Conservation (phyloP, 1,284 basidiomycete genomes). For the Ceratobasidium sp. region DNA sequence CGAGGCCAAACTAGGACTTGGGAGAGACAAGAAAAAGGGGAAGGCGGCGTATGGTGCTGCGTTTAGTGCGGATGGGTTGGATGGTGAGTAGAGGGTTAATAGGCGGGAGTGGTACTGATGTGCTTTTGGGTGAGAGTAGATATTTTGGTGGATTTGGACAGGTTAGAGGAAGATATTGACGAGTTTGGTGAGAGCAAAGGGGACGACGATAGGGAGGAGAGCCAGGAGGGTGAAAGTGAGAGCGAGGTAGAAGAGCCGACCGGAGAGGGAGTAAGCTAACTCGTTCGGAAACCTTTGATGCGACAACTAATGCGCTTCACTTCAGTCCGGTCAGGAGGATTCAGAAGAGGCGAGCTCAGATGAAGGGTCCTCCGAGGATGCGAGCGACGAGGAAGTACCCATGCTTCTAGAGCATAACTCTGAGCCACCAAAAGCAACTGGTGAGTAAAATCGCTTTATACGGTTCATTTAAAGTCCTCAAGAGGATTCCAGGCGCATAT, state of each 20-base stretch:
- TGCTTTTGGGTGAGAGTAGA: slow-evolving; percentile 43
- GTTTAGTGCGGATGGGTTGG: slow-evolving; percentile 62
- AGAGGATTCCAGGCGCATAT: slow-evolving; percentile 60
- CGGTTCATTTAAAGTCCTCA: slow-evolving; percentile 11
- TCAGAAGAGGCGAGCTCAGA: slow-evolving; percentile 46
- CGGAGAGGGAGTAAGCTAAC: slow-evolving; percentile 51
- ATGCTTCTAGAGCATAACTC: slow-evolving; percentile 4
- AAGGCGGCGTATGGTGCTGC: slow-evolving; percentile 51
- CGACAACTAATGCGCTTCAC: background rate
- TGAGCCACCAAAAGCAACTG: slow-evolving; percentile 6
- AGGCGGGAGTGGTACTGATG: background rate
- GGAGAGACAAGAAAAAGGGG: slow-evolving; percentile 56
- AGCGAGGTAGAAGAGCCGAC: slow-evolving; percentile 14
- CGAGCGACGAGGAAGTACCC: slow-evolving; percentile 30
- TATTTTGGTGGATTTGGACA: slow-evolving; percentile 52
- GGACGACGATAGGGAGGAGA: slow-evolving; percentile 47
- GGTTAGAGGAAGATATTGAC: slow-evolving; percentile 56
- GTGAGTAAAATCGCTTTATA: background rate
- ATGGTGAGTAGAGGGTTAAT: slow-evolving; percentile 61
- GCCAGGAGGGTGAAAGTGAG: slow-evolving; percentile 47
- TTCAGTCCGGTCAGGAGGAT: slow-evolving; percentile 9
- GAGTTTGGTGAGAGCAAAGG: slow-evolving; percentile 52
- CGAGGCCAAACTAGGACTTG: slow-evolving; percentile 71
- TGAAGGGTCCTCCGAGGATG: slow-evolving; percentile 33
- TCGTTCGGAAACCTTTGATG: slow-evolving; percentile 29